Evolutionary conservation across 2,329 filamentous ascomycete species (phyloP), one percentile per base, ranked within the genome.

Genomic region (Tympanopsis confertula): DNA sequence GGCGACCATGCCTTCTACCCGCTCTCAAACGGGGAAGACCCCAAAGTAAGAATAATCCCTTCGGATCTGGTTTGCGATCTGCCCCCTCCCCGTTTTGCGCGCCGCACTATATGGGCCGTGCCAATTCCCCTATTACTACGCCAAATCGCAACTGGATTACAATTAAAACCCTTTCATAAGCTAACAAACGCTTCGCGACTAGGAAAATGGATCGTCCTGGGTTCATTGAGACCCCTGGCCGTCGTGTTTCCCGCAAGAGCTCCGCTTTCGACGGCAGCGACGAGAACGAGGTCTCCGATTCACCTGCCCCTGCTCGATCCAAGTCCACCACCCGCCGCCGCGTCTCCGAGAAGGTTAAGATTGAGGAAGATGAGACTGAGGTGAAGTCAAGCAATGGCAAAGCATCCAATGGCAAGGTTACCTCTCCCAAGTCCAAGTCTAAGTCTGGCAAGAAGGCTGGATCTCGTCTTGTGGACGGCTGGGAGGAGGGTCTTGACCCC

Each of bases 401-500:
- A n/a, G n/a, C n/a, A n/a, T n/a, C n/a, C n/a, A n/a, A n/a, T n/a
- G n/a, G n/a, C n/a, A n/a, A n/a, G n/a, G n/a, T n/a, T n/a, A n/a
- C n/a, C n/a, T n/a, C n/a, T n/a, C n/a, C n/a, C n/a, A n/a, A n/a
- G n/a, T n/a, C n/a, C n/a, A n/a, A n/a, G n/a, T n/a, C n/a, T n/a
- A n/a, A n/a, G n/a, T n/a, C n/a, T n/a, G n/a, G n/a, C n/a, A n/a
- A n/a, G n/a, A n/a, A n/a, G n/a, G n/a, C n/a, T n/a, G n/a, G n/a
- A 18, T n/a, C 24, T 10, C 30, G 30, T 7, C 7, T 33, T 18
- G 40, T 52, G 5, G 53, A 51, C 36, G 51, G 54, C 17, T 50
- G 49, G 43, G 46, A 47, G 38, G 44, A 45, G 29, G 52, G 48
- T 19, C 42, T 39, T 20, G 53, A 60, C 42, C 57, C 53, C n/a